A percentile compares a stretch with the other conserved stretches of the same genome.
Evolutionary conservation across 345 rosid species (phyloP).

Genomic region (Aegle marmelos): DNA sequence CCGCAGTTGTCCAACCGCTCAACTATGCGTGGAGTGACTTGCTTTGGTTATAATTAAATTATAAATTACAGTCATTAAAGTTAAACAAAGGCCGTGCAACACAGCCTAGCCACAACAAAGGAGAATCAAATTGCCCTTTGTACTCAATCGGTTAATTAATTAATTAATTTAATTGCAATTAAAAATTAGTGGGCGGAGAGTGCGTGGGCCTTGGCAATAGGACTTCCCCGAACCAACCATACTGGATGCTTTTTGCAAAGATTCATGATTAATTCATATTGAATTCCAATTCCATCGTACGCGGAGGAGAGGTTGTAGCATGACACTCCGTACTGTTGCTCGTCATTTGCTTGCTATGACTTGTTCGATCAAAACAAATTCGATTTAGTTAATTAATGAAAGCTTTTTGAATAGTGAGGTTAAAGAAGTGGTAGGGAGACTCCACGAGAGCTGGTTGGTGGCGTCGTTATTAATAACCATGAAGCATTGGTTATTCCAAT

Average conservation of each 20-base stretch:
- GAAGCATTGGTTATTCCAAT: too few relatives aligned
- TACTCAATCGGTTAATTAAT: not conserved
- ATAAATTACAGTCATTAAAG: not conserved
- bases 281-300: conserved; percentile 1
- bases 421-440: conserved; percentile 23
- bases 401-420: not conserved
- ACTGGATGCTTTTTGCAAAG: not conserved
- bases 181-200: conserved; percentile 18
- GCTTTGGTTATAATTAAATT: too few relatives aligned
- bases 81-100: conserved; percentile 16
- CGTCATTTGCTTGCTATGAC: conserved; percentile 22
- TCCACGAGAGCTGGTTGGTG: conserved; percentile 22
- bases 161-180: not conserved
- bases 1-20: too few relatives aligned
- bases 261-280: not conserved
- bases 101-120: conserved; percentile 28
- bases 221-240: conserved; percentile 50
- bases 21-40: too few relatives aligned
- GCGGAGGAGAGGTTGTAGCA: conserved; percentile 12
- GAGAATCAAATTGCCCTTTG: conserved; percentile 17
- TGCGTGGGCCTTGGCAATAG: conserved; percentile 5
- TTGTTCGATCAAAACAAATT: conserved; percentile 16
- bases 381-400: not conserved
- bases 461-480: too few relatives aligned
- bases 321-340: conserved; percentile 8